Conservation (phyloP, 2,329 filamentous ascomycete genomes). For the Stenocarpella maydis region DNA sequence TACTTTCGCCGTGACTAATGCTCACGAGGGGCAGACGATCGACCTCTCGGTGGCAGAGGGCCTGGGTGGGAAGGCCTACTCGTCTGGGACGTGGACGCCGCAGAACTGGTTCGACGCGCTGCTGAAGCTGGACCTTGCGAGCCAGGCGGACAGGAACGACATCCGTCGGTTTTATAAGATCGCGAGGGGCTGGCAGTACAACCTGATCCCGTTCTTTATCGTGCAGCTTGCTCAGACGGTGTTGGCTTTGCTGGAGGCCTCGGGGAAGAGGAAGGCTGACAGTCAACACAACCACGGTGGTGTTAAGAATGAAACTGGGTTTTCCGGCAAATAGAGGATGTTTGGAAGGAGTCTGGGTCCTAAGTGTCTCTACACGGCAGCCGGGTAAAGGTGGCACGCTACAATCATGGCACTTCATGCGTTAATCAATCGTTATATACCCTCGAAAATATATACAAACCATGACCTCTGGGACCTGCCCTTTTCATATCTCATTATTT, state of each 20-base stretch:
- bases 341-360: not conserved
- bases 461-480: not conserved
- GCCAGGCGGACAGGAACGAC: slow-evolving; percentile 3
- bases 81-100: slow-evolving; percentile 47
- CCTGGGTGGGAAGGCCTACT: slow-evolving; percentile 42
- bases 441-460: not conserved
- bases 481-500: not conserved
- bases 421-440: not conserved
- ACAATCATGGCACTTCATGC: no score
- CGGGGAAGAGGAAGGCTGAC: slow-evolving; percentile 10
- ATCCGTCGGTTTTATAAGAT: slow-evolving; percentile 17
- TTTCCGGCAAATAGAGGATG: not conserved
- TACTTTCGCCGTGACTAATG: slow-evolving; percentile 45
- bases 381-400: not conserved
- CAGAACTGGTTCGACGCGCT: slow-evolving; percentile 50
- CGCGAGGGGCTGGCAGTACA: slow-evolving; percentile 33
- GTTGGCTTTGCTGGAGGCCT: slow-evolving; percentile 25
- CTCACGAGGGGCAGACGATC: slow-evolving; percentile 44
- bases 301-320: not conserved
- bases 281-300: not conserved
- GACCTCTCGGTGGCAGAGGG: slow-evolving; percentile 40
- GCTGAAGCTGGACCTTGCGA: slow-evolving; percentile 43
- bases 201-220: slow-evolving; percentile 35
- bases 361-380: not conserved
- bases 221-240: slow-evolving; percentile 32